Conservation (phyloP, 1,284 basidiomycete genomes). For the Xanthoconium separans region DNA sequence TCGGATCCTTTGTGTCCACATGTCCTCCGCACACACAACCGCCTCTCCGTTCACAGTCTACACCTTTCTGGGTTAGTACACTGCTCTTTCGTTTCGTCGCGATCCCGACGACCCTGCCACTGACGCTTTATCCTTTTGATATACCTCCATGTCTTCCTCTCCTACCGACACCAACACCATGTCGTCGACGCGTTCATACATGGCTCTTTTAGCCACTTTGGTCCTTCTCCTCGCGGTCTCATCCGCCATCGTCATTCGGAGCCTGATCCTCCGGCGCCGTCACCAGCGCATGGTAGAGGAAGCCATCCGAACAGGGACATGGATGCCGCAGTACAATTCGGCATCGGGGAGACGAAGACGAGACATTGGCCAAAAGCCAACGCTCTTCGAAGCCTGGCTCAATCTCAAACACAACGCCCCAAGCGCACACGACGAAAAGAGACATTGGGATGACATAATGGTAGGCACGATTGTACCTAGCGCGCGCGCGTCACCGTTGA, state of each 20-base stretch:
- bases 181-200: conserved; percentile 19
- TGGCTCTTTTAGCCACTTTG: conserved; percentile 51
- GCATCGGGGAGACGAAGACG: conserved; percentile 27
- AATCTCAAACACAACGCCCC: conserved; percentile 10
- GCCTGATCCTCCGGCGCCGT: conserved; percentile 55
- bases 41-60: conserved; percentile 23
- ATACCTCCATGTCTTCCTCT: conserved; percentile 19
- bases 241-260: conserved; percentile 59
- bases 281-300: conserved; percentile 56
- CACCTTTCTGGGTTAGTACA: conserved; percentile 32
- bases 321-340: conserved; percentile 39
- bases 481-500: background rate
- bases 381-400: conserved; percentile 44
- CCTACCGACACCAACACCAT: background rate
- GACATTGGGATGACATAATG: conserved; percentile 39
- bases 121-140: conserved; percentile 5
- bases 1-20: conserved; percentile 2
- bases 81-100: background rate
- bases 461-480: conserved; percentile 10
- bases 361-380: conserved; percentile 48
- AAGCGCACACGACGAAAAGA: conserved; percentile 17
- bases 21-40: conserved; percentile 5
- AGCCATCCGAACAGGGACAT: conserved; percentile 61
- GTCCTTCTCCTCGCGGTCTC: conserved; percentile 65
- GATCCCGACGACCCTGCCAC: background rate